These are phyloP conservation scores for Leucocoprinus sp. DNA, from an alignment of 768 basidiomycete genomes.

Conservation along the genomic window DNA sequence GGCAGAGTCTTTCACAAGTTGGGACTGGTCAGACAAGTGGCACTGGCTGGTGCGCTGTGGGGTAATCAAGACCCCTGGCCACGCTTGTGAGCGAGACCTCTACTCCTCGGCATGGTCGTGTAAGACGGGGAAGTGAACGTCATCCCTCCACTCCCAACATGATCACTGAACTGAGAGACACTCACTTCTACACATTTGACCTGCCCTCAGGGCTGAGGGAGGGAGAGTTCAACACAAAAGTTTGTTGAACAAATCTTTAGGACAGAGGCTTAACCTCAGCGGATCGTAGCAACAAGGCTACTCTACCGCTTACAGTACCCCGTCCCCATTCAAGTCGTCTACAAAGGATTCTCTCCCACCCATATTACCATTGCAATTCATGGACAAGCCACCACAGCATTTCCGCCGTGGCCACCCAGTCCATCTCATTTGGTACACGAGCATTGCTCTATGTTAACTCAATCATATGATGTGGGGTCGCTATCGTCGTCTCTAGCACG, in stretches of 20 bases:
- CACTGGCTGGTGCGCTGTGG: conserved; percentile 81
- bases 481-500: conserved; percentile 69
- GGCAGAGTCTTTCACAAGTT: no score
- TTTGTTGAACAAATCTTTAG: conserved; percentile 62
- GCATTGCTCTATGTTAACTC: conserved; percentile 64
- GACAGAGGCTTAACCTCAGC: conserved; percentile 70
- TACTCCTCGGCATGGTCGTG: conserved; percentile 83
- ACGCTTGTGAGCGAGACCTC: conserved; percentile 69
- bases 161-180: neutral
- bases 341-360: conserved; percentile 69
- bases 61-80: conserved; percentile 50
- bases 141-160: conserved; percentile 34
- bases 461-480: conserved; percentile 57
- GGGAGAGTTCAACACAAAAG: conserved; percentile 36
- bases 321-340: conserved; percentile 71
- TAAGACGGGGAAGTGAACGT: conserved; percentile 90
- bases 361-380: conserved; percentile 60
- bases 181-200: conserved; percentile 19
- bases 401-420: conserved; percentile 43
- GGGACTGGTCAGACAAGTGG: conserved; percentile 79
- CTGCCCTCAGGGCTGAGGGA: conserved; percentile 35
- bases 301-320: conserved; percentile 73
- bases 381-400: conserved; percentile 41
- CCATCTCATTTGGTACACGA: conserved; percentile 60
- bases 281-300: conserved; percentile 75